Conservation (phyloP, 2,329 filamentous ascomycete species). For the Claviceps fusiformis region DNA sequence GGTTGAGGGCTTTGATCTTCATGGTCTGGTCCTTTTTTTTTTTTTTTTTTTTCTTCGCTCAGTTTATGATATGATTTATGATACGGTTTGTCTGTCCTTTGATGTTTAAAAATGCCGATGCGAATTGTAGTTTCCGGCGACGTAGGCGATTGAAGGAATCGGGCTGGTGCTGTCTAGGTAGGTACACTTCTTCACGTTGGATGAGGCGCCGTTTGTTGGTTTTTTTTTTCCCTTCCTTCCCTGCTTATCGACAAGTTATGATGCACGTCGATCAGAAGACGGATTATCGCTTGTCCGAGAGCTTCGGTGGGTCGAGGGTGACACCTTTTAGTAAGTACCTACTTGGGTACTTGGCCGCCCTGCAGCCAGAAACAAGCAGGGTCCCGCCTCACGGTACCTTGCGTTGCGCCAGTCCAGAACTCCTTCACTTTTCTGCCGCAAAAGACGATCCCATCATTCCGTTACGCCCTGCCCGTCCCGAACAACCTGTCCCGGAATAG, state of each 20-base stretch:
- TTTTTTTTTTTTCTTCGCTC: background rate
- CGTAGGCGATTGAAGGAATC: background rate
- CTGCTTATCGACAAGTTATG: conserved; percentile 14
- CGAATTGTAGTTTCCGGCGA: background rate
- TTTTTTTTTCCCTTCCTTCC: background rate
- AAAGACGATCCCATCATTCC: background rate
- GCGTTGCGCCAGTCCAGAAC: background rate
- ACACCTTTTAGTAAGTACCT: background rate
- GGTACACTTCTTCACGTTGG: background rate
- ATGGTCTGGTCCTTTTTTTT: conserved; percentile 10
- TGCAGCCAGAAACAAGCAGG: background rate
- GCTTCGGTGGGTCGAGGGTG: background rate
- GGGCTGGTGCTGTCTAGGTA: background rate
- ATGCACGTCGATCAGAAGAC: conserved; percentile 15
- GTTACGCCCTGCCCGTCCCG: background rate
- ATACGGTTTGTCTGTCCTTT: no score
- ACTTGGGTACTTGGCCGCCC: background rate
- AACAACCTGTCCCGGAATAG: background rate
- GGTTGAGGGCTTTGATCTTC: conserved; percentile 55
- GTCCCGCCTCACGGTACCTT: background rate
- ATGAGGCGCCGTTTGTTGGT: conserved; percentile 11
- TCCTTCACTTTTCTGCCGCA: background rate
- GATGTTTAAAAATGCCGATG: background rate
- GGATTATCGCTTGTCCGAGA: conserved; percentile 19
- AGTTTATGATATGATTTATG: background rate